Evolutionary conservation across 768 basidiomycete species (phyloP), one percentile per base, ranked within the genome.

Genomic region (Boletus barrowsii): DNA sequence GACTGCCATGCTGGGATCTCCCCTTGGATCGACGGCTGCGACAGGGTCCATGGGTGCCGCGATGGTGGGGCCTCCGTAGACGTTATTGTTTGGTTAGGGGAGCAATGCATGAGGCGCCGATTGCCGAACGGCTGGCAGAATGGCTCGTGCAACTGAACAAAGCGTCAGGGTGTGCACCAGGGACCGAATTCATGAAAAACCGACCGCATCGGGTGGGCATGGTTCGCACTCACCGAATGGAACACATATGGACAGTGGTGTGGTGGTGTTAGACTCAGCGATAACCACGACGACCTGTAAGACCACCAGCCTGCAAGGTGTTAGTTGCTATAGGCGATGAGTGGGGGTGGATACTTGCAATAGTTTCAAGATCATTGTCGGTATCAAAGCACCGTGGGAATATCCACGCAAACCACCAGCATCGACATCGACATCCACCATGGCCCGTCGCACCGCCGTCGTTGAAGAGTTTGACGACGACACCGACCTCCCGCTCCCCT

Each of bases 51-150:
- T 24, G 53, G 60, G 42, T 58, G 13, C 59, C 57, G 57, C 22
- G 51, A 51, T 18, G 66, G 61, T 36, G 52, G 18, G 58, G 59
- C n/a, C 48, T 42, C 50, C 63, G 55, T 32, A 61, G 62, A 17
- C 65, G 70, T 47, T 26, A 57, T 20, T 36, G 66, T 63, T 61
- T 64, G 72, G 46, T 68, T 61, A 55, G 65, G 67, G 22, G 82
- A 65, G 56, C 94, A 98, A 67, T 94, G 94, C 76, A 95, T 79
- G 39, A 93, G 79, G 18, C 90, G 84, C 22, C 95, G 84, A 72
- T 95, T 95, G 48, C 95, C 95, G 66, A 93, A 96, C n/a, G 95
- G 94, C 65, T 90, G 85, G 72, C 94, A 98, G 71, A 89, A 96
- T 3, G 94, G 93, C 74, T 94, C 83, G 62, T 85, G 75, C 33